Percentiles rank a stretch among this genome's conserved stretches.
phyloP scores from a whole-genome alignment of 331 rosid species.

The Acacia concinna region DNA sequence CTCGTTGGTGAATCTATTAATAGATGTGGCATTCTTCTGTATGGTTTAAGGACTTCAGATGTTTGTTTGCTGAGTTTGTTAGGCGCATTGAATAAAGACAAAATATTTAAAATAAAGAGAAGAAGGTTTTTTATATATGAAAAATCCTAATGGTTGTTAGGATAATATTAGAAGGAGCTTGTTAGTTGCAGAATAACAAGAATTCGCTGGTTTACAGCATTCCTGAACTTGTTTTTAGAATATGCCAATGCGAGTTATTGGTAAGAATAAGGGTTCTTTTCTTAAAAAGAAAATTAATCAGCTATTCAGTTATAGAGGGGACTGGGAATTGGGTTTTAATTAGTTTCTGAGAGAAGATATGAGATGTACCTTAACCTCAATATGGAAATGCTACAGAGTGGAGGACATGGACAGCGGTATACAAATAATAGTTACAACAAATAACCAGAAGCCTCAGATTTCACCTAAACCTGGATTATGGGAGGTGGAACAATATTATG shows the following conservation, averaged over 20 bases:
- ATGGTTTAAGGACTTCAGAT: too few relatives aligned
- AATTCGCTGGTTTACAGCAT: not conserved
- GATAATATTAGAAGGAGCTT: slow-evolving; percentile 20
- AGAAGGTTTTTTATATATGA: not conserved
- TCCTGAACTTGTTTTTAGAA: slow-evolving; percentile 17
- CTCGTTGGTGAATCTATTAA: too few relatives aligned
- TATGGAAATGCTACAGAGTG: not conserved
- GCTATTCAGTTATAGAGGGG: not conserved
- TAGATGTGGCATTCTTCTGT: too few relatives aligned
- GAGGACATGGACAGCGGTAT: not conserved
- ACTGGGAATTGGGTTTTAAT: not conserved
- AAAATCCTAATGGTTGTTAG: not conserved
- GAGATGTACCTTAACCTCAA: not conserved
- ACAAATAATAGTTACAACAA: not conserved
- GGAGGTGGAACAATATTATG: not conserved
- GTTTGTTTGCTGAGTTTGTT: not conserved
- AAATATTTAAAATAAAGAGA: not conserved
- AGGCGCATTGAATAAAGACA: not conserved
- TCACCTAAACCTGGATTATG: not conserved
- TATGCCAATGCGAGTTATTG: slow-evolving; percentile 17
- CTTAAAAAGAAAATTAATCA: not conserved
- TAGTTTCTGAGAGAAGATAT: not conserved
- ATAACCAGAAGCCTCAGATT: not conserved
- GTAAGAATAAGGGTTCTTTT: not conserved
- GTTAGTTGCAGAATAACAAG: slow-evolving; percentile 8